These are phyloP conservation scores for Didymella segeticola DNA, from an alignment of 2,329 filamentous ascomycete genomes.

Conservation along the genomic window DNA sequence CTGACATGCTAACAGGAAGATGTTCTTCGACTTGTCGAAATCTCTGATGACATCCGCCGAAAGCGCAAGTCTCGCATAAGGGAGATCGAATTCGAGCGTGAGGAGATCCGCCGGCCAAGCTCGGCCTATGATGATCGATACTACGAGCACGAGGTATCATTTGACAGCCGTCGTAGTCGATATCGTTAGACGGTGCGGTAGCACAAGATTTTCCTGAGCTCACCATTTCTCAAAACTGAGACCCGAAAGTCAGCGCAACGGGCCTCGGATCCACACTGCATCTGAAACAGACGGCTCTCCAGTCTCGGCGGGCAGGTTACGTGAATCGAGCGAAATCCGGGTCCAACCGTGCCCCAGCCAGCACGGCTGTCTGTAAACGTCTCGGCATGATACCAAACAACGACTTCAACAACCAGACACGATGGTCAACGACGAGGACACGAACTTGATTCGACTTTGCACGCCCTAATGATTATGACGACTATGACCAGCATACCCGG, in stretches of 20 bases:
- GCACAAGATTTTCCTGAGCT: constrained; percentile 1
- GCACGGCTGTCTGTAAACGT: constrained; percentile 28
- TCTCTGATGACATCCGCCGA: constrained; percentile 82
- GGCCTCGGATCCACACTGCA: constrained; percentile 15
- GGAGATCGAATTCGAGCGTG: constrained; percentile 67
- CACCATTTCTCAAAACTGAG: not conserved
- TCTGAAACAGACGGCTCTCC: constrained; percentile 15
- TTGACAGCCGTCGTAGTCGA: constrained; percentile 57
- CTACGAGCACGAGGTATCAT: constrained; percentile 72
- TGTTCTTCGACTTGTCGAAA: constrained; percentile 79
- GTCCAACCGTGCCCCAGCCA: not conserved
- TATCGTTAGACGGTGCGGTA: constrained; percentile 42
- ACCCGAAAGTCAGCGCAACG: constrained; percentile 13
- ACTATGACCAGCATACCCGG: constrained; percentile 46
- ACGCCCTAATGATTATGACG: constrained; percentile 44
- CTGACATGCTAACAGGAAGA: constrained; percentile 69
- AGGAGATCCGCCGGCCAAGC: constrained; percentile 57
- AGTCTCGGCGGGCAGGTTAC: constrained; percentile 25
- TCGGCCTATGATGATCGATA: constrained; percentile 67
- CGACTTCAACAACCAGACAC: constrained; percentile 27
- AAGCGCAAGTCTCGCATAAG: constrained; percentile 65
- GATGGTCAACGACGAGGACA: constrained; percentile 29
- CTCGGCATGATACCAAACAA: constrained; percentile 41
- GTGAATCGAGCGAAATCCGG: not conserved
- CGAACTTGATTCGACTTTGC: constrained; percentile 27